These are phyloP conservation scores for Friedmanniomyces endolithicus DNA, from an alignment of 495 filamentous ascomycete genomes.

Conservation along the genomic window DNA sequence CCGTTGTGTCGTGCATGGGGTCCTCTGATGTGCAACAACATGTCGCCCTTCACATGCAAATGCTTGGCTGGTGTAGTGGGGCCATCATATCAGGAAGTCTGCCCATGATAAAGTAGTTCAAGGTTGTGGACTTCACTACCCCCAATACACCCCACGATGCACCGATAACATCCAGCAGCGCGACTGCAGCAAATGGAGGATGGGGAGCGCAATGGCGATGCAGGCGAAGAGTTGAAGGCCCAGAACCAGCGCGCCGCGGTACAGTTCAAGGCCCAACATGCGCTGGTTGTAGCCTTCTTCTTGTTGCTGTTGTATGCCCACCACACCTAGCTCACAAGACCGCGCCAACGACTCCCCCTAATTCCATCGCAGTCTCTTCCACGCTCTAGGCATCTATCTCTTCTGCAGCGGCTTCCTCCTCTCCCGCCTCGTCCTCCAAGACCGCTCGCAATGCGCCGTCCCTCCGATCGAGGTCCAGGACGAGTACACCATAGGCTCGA, in stretches of 20 bases:
- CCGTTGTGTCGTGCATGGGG: too few relatives aligned
- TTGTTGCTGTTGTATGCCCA: constrained; percentile 34
- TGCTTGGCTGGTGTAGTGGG: not conserved
- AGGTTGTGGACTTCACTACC: not conserved
- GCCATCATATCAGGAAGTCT: too few relatives aligned
- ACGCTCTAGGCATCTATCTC: constrained; percentile 70
- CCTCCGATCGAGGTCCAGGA: constrained; percentile 48
- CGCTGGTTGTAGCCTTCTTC: constrained; percentile 39
- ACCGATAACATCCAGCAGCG: not conserved
- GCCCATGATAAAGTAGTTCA: too few relatives aligned
- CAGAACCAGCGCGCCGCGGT: constrained; percentile 29
- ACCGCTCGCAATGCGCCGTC: constrained; percentile 67
- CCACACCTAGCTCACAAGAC: not conserved
- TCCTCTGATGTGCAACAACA: too few relatives aligned
- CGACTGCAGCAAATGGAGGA: constrained; percentile 8
- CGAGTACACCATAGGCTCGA: constrained; percentile 35
- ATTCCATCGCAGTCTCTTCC: constrained; percentile 45
- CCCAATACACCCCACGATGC: not conserved
- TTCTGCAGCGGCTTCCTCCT: constrained; percentile 97
- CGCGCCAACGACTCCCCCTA: constrained; percentile 5
- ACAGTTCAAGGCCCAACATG: constrained; percentile 43
- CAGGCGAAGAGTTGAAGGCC: constrained; percentile 2
- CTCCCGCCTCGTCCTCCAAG: constrained; percentile 76
- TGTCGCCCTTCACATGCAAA: too few relatives aligned
- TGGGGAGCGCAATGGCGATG: not conserved